Conservation (phyloP, 1,284 basidiomycete species). For the Bondarzewia mesenterica region DNA sequence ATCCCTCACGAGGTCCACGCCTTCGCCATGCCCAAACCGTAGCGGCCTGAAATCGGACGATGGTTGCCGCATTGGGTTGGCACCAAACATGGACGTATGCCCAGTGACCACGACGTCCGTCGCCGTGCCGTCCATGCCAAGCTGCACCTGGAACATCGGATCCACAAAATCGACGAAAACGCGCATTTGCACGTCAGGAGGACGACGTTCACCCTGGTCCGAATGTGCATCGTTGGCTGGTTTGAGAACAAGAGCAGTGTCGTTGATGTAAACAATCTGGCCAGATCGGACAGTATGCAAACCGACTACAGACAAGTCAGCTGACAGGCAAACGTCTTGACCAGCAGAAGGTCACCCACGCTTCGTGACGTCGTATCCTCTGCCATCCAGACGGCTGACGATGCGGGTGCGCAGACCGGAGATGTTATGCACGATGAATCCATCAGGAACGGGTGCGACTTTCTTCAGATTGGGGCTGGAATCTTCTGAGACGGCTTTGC, state of each 20-base stretch:
- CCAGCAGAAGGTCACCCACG: constrained; percentile 37
- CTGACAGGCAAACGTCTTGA: not conserved
- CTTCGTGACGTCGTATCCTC: constrained; percentile 78
- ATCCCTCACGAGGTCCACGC: constrained; percentile 44
- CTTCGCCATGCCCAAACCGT: constrained; percentile 40
- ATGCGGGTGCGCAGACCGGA: constrained; percentile 72
- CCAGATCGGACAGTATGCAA: constrained; percentile 74
- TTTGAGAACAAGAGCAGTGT: constrained; percentile 46
- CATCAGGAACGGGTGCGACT: constrained; percentile 53
- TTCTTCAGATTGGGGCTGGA: constrained; percentile 60
- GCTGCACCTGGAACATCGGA: constrained; percentile 31
- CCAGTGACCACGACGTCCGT: constrained; percentile 42
- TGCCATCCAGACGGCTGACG: constrained; percentile 73
- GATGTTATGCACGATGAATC: constrained; percentile 70
- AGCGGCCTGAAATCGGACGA: constrained; percentile 21
- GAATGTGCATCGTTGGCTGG: constrained; percentile 17
- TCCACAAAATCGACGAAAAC: constrained; percentile 48
- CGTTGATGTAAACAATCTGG: constrained; percentile 76
- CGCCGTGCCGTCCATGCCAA: constrained; percentile 22
- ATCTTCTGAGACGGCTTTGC: constrained; percentile 55
- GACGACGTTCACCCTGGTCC: constrained; percentile 22
- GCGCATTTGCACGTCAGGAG: constrained; percentile 45
- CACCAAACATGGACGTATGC: constrained; percentile 66
- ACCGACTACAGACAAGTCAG: constrained; percentile 49
- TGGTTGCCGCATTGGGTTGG: constrained; percentile 36